Evolutionary conservation across 129 eudicot species (phyloP), one percentile per base, ranked within the genome.

Genomic region (Artemisia argyi): DNA sequence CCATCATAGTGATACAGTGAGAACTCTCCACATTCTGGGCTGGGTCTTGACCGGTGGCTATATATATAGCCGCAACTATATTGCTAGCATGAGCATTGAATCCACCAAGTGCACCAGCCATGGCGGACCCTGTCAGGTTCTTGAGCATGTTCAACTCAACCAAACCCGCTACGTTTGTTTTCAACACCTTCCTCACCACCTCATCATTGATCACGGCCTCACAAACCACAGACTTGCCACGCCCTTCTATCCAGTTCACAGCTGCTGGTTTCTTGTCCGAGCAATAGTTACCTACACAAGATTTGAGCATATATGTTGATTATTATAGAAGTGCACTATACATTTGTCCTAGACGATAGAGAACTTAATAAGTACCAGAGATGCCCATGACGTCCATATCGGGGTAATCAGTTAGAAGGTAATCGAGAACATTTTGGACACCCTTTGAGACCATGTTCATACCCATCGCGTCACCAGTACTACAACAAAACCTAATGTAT

Each of bases 61-160:
- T 68, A 42, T 58, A 85, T 9, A 85, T 71, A 0, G 87, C 90
- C 3, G 90, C 52, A n/a, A 85, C 90, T 2, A 85, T 85, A 32
- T 85, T 85, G 73, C 87, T 83, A 35, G 87, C 90, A 69, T 85
- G 90, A 50, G 90, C 90, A 65, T 85, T 85, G 73, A 85, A 85
- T 47, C 90, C 90, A 14, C 90, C 90, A 5, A 85, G 80, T 16
- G 87, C 78, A 52, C 90, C 90, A 7, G 90, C 90, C 60, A 85
- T 66, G 46, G 90, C 90, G 0, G 90, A 85, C 12, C 90, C 90
- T 2, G 87, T 75, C 1, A 85, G 83, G 65, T 85, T 85, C 55
- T 85, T 85, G 32, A 85, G 85, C 84, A 81, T 82, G 79, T 85
- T 85, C 35, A 85, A 82, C 76, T 85, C 90, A 50, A 85, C 87